phyloP scores from a whole-genome alignment of 371 early-diverging fungal genomes.

The Amoeboradix gromovi region DNA sequence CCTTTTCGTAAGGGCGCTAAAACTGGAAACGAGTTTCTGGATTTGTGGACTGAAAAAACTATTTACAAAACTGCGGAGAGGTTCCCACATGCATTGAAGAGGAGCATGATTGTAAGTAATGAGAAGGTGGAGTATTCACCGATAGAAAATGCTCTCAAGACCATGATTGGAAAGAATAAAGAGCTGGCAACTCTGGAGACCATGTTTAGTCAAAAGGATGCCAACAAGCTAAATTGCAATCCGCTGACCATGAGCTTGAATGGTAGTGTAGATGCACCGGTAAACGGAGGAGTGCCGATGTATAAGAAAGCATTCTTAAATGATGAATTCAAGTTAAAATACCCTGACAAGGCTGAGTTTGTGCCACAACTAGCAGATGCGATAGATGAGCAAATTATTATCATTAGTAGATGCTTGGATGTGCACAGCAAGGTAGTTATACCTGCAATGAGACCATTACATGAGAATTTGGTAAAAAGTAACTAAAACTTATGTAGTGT shows the following conservation, averaged over 20 bases:
- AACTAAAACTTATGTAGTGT: slow-evolving; percentile 18
- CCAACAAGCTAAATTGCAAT: slow-evolving; percentile 11
- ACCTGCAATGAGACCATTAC: slow-evolving; percentile 37
- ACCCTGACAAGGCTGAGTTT: slow-evolving; percentile 16
- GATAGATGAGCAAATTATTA: slow-evolving; percentile 34
- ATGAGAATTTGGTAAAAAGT: slow-evolving; percentile 30
- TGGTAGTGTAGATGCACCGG: slow-evolving; percentile 54
- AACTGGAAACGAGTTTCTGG: slow-evolving; percentile 29
- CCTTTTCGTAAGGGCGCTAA: slow-evolving; percentile 17
- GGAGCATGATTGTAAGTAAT: slow-evolving; percentile 21
- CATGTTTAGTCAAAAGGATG: slow-evolving; percentile 13
- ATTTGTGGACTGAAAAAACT: slow-evolving; percentile 43
- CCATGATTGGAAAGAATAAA: slow-evolving; percentile 33
- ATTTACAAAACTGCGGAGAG: slow-evolving; percentile 27
- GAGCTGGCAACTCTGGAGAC: slow-evolving; percentile 25
- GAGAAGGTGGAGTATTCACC: slow-evolving; percentile 29
- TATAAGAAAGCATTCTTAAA: slow-evolving; percentile 36
- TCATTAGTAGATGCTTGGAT: slow-evolving; percentile 27
- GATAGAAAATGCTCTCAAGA: slow-evolving; percentile 40
- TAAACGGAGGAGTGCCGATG: slow-evolving; percentile 50
- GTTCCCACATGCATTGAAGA: slow-evolving; percentile 33
- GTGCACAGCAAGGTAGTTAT: slow-evolving; percentile 32
- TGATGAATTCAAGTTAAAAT: slow-evolving; percentile 11
- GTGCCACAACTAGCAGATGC: slow-evolving; percentile 20
- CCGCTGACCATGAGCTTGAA: slow-evolving; percentile 49